Base-by-base conservation (phyloP, 2,329 filamentous ascomycete species). In the Pyrenophora graminea region DNA sequence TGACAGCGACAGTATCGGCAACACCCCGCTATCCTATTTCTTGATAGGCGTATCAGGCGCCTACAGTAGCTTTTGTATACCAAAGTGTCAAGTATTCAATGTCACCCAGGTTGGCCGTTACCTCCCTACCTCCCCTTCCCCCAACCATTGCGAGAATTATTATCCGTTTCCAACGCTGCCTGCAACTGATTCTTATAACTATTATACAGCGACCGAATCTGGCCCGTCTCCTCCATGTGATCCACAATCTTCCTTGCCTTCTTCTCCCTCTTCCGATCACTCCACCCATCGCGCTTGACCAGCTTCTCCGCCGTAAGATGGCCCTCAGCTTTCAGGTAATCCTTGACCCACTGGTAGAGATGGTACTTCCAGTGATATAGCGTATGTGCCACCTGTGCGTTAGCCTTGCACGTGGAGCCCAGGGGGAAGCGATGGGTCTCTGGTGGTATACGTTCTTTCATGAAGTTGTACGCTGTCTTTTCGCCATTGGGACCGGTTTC, bases 321-420 rank as follows among this genome's bases (percentile, higher is more conserved):
- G 0, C 84, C 85, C 51, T 85, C 78, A 1, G 70, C 70, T 19
- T 79, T 72, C 0, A 94, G 81, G 45, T 82, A 83, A 23, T 81
- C 79, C 19, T 87, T 78, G 0, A 92, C 85, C 81, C 83, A 89
- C 57, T 86, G 80, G 64, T 89, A 86, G n/a, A 93, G 82, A 39
- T 85, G 82, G 53, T 82, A 83, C 49, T 87, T 86, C 90, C 90
- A 92, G 72, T 94, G 90, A 4, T 85, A 80, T 3, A 93, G 79
- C 1, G 80, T 81, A 65, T 93, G 89, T 0, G 88, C 86, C 33
- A 86, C 86, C 57, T 85, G 79, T 0, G 89, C 88, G 58, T 87
- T 87, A 27, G 75, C 73, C 63, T 80, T 82, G 75, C 85, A 89
- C 53, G 68, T 70, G 4, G 54, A 60, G 27, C 70, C 70, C 1